These are phyloP conservation scores for Xylaria acuta DNA, from an alignment of 495 filamentous ascomycete species.

Conservation along the genomic window DNA sequence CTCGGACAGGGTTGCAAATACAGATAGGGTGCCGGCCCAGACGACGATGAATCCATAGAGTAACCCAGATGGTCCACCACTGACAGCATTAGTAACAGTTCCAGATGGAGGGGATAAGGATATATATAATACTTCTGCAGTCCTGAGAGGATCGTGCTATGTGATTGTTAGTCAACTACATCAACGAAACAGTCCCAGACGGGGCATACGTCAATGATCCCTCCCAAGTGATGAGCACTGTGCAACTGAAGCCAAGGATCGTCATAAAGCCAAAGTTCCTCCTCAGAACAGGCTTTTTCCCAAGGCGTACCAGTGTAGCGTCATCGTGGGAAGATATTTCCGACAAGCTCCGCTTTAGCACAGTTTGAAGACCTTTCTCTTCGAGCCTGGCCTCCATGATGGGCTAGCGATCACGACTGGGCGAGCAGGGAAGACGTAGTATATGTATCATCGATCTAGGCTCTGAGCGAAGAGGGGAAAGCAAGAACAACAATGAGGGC, in stretches of 20 bases:
- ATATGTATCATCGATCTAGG: neutral
- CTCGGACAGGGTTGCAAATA: conserved; percentile 39
- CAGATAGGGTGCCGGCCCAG: conserved; percentile 36
- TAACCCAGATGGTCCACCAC: conserved; percentile 40
- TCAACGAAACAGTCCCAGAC: neutral
- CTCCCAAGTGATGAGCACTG: conserved; percentile 54
- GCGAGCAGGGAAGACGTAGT: neutral
- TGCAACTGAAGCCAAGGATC: conserved; percentile 53
- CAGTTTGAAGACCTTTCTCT: conserved; percentile 6
- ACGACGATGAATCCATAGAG: conserved; percentile 40
- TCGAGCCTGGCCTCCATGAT: conserved; percentile 13
- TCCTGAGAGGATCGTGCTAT: conserved; percentile 24
- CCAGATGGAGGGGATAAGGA: neutral
- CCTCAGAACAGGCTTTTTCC: conserved; percentile 59
- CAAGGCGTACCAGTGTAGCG: conserved; percentile 52
- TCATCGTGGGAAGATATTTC: conserved; percentile 42
- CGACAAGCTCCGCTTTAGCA: neutral
- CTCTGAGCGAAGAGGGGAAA: neutral
- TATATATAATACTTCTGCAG: conserved; percentile 28
- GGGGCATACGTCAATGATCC: conserved; percentile 36
- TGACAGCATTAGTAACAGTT: conserved; percentile 20
- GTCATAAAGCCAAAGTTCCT: conserved; percentile 52
- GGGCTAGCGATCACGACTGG: neutral
- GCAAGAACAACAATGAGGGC: neutral
- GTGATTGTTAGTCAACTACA: conserved; percentile 7